A percentile compares a stretch with the other conserved stretches of the same genome.
Evolutionary conservation across 2,329 filamentous ascomycete species (phyloP).

Genomic region (Talaromyces piceae): DNA sequence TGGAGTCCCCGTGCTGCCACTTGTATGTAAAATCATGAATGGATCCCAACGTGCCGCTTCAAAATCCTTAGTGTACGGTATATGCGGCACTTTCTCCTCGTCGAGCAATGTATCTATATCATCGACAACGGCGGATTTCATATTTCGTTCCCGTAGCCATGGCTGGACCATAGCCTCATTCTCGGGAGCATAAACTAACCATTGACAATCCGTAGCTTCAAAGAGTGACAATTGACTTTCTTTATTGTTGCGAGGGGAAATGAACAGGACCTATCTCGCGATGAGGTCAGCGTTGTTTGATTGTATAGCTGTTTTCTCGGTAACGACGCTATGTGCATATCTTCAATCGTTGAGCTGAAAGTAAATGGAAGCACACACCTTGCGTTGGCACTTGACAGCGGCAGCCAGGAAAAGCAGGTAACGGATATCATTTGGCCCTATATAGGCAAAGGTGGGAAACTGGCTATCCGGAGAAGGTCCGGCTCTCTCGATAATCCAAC

Average conservation of each 20-base stretch:
- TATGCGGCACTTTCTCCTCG: background rate
- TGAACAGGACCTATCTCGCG: slow-evolving; percentile 33
- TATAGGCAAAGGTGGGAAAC: background rate
- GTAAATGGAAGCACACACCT: background rate
- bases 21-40: slow-evolving; percentile 1
- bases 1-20: background rate
- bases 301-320: background rate
- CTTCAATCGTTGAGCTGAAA: background rate
- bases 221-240: slow-evolving; percentile 43
- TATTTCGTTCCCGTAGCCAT: slow-evolving; percentile 32
- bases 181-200: slow-evolving; percentile 28
- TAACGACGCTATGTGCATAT: background rate
- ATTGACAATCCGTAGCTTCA: slow-evolving; percentile 36
- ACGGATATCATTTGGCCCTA: background rate
- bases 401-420: background rate
- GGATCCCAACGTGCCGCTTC: slow-evolving; percentile 1
- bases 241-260: slow-evolving; percentile 41
- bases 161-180: slow-evolving; percentile 27
- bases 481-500: background rate
- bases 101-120: background rate
- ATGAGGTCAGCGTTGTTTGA: background rate
- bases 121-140: slow-evolving; percentile 31
- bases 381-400: background rate
- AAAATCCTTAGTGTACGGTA: slow-evolving; percentile 1
- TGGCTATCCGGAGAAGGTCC: background rate